A percentile compares a stretch with the other conserved stretches of the same genome.
These are phyloP conservation scores for Porpolomopsis calyptriformis DNA, from an alignment of 768 basidiomycete genomes.

Conservation along the genomic window DNA sequence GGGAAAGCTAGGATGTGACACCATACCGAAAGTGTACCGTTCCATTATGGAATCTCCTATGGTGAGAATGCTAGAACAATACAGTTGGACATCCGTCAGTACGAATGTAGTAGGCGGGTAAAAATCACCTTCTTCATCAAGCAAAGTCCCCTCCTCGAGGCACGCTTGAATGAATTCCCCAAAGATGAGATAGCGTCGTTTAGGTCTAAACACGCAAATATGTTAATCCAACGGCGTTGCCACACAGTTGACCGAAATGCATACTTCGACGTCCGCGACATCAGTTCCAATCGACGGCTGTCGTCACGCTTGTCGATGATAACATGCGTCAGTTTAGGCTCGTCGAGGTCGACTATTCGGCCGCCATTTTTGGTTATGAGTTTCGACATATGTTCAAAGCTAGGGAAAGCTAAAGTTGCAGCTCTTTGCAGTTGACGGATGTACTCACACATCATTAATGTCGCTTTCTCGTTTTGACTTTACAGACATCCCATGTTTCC, in stretches of 20 bases:
- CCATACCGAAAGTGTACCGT: not conserved
- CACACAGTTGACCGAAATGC: slow-evolving; percentile 21
- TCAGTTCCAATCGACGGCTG: slow-evolving; percentile 59
- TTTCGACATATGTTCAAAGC: slow-evolving; percentile 42
- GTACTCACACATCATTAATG: slow-evolving; percentile 42
- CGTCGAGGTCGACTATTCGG: slow-evolving; percentile 50
- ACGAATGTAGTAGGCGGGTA: no score
- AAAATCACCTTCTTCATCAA: slow-evolving; percentile 72
- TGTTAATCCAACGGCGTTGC: slow-evolving; percentile 6
- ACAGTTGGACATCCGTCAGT: no score
- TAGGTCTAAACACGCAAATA: slow-evolving; percentile 45
- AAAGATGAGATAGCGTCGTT: slow-evolving; percentile 67
- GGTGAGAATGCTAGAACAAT: not conserved
- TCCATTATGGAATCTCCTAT: not conserved
- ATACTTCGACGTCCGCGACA: slow-evolving; percentile 62
- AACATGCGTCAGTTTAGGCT: slow-evolving; percentile 79
- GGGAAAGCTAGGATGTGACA: no score
- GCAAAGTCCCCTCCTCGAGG: slow-evolving; percentile 70
- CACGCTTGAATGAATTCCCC: slow-evolving; percentile 70
- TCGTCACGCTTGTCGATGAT: slow-evolving; percentile 76
- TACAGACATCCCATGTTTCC: slow-evolving; percentile 47
- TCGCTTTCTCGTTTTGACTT: slow-evolving; percentile 42
- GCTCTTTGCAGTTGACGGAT: not conserved
- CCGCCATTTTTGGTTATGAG: slow-evolving; percentile 66
- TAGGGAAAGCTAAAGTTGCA: slow-evolving; percentile 20